These are phyloP conservation scores for Candida anglica DNA, from an alignment of 805 yeast species.

Conservation along the genomic window DNA sequence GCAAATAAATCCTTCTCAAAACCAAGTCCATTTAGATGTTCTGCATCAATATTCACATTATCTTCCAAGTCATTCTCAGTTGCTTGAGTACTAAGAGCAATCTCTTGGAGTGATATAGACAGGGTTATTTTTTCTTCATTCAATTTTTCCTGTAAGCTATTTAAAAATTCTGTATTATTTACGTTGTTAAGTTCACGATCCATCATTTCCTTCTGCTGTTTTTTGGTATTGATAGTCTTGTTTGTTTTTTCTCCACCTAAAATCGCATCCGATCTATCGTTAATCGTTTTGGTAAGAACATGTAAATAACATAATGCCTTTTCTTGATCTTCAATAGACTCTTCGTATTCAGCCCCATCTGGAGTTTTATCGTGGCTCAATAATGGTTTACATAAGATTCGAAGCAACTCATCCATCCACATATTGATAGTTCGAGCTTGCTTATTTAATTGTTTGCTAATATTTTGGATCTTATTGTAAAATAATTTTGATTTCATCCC, in stretches of 20 bases:
- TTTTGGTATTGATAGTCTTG: conserved; percentile 12
- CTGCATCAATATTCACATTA: conserved; percentile 4
- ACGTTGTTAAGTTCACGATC: conserved; percentile 21
- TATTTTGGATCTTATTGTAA: conserved; percentile 14
- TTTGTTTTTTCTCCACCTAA: conserved; percentile 28
- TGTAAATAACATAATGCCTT: conserved; percentile 56
- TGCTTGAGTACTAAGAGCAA: conserved; percentile 22
- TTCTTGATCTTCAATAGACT: conserved; percentile 73
- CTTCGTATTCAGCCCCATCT: conserved; percentile 75
- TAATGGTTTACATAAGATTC: conserved; percentile 46
- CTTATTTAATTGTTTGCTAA: conserved; percentile 37
- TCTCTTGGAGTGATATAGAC: conserved; percentile 30
- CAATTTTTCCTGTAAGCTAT: conserved; percentile 17
- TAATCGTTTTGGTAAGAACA: conserved; percentile 35
- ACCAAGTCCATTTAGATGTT: too few relatives aligned
- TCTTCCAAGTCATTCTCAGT: conserved; percentile 19
- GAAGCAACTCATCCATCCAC: conserved; percentile 45
- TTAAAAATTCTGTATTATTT: conserved; percentile 21
- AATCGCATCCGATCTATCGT: conserved; percentile 38
- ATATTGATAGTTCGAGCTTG: conserved; percentile 51
- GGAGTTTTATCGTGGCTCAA: conserved; percentile 44
- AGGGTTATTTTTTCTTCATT: conserved; percentile 24
- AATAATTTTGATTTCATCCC: conserved; percentile 17
- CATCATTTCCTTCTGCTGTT: conserved; percentile 16
- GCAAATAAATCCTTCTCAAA: conserved; percentile 17